These are phyloP conservation scores for Neofusicoccum sp. DNA, from an alignment of 2,329 filamentous ascomycete genomes.

Conservation along the genomic window DNA sequence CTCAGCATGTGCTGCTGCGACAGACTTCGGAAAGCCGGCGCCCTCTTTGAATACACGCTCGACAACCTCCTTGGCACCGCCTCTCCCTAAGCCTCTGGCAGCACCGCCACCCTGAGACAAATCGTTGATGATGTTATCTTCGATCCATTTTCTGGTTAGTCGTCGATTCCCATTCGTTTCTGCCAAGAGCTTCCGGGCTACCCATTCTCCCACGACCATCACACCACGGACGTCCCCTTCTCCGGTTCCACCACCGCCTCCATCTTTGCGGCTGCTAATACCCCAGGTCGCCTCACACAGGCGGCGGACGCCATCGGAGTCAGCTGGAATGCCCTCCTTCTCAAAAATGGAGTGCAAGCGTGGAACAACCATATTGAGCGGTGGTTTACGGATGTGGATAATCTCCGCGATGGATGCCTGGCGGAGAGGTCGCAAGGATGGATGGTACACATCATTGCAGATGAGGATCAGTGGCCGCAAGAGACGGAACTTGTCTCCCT, in stretches of 20 bases:
- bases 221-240: conserved; percentile 76
- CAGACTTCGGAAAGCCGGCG: conserved; percentile 69
- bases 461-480: conserved; percentile 88
- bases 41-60: conserved; percentile 76
- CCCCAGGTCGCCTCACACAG: conserved; percentile 83
- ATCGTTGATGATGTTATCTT: conserved; percentile 67
- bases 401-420: conserved; percentile 83
- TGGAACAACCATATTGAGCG: conserved; percentile 78
- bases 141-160: conserved; percentile 74
- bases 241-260: conserved; percentile 54
- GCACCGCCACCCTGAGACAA: conserved; percentile 69
- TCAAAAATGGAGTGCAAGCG: conserved; percentile 82
- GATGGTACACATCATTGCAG: conserved; percentile 96
- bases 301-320: conserved; percentile 83
- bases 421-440: conserved; percentile 81
- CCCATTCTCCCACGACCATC: conserved; percentile 87
- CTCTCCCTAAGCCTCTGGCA: conserved; percentile 68
- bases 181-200: conserved; percentile 66
- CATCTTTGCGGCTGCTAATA: conserved; percentile 69
- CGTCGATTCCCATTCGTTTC: conserved; percentile 42
- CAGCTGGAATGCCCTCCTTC: conserved; percentile 83
- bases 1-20: conserved; percentile 35
- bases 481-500: conserved; percentile 81
- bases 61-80: conserved; percentile 71
- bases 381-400: conserved; percentile 85